Evolutionary conservation across 164 flowering plant genomes (phyloP), one percentile per base, ranked within the genome.

Genomic region (Protea cynaroides): DNA sequence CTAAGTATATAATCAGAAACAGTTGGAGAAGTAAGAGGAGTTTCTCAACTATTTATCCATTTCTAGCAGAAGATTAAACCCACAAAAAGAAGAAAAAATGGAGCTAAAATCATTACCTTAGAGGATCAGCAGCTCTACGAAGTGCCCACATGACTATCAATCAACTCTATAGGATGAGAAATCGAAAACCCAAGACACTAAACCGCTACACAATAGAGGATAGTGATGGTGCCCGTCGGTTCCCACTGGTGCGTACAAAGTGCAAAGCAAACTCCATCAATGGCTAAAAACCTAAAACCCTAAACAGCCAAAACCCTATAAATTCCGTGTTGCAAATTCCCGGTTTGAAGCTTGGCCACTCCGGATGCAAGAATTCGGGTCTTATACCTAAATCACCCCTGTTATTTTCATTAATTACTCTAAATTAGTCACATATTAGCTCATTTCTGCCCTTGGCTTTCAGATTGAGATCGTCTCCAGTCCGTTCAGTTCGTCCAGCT

Each of bases 61-160:
- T 56, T 65, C 60, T 24, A 12, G 52, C 4, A 6, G 13, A 58
- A 53, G 19, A 63, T n/a, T 36, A 38, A 46, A 21, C n/a, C n/a
- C 8, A 9, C 19, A 58, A 15, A 13, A 25, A 18, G 25, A 46
- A 65, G 46, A 5, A 25, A 23, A 40, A 43, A 65, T 25, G 15
- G 21, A 8, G 24, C 40, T 56, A 61, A 24, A 65, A 64, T 13
- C 10, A 22, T 14, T 77, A 86, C 91, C 72, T 86, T 73, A 79
- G 60, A 59, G 80, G 79, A 74, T 64, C 64, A 17, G 79, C 65
- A 68, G 80, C 82, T 73, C 86, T 81, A 61, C 88, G 86, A 65
- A 86, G 74, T 18, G 86, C 83, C 82, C 77, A 82, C 91, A 86
- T 86, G 74, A 52, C 49, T 72, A 59, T 43, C 56, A n/a, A 7